These are phyloP conservation scores for Chenopodium formosanum DNA, from an alignment of 148 eudicot genomes.

Conservation along the genomic window DNA sequence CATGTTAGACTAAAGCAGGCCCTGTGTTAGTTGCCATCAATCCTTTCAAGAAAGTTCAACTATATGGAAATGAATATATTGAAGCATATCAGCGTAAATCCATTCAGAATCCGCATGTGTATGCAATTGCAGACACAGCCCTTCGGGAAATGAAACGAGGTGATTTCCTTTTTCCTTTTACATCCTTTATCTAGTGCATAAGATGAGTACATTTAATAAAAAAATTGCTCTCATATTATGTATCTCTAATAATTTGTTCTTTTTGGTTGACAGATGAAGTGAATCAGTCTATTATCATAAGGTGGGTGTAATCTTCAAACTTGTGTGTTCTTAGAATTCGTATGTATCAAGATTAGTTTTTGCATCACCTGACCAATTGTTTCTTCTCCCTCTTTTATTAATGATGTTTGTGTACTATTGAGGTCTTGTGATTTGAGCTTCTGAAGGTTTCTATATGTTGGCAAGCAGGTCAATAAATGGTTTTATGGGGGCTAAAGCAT, in stretches of 20 bases:
- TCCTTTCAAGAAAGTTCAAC: conserved; percentile 79
- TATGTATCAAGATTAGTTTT: neutral
- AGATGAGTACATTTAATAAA: neutral
- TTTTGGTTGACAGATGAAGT: conserved; percentile 78
- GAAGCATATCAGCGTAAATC: conserved; percentile 69
- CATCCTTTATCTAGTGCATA: neutral
- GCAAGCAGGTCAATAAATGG: neutral
- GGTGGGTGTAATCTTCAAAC: conserved; percentile 47
- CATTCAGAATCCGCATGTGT: conserved; percentile 83
- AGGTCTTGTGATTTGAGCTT: neutral
- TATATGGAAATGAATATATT: conserved; percentile 77
- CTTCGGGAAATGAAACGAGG: conserved; percentile 92
- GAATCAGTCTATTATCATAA: conserved; percentile 94
- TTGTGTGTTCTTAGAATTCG: neutral
- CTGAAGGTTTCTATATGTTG: neutral
- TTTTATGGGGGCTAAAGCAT: neutral
- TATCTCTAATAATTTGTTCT: conserved; percentile 1
- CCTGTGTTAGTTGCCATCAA: conserved; percentile 90
- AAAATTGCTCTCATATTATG: conserved; percentile 1
- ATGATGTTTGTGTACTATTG: neutral
- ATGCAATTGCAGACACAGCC: conserved; percentile 91
- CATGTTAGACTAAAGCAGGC: conserved; percentile 85
- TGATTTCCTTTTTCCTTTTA: conserved; percentile 25
- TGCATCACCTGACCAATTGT: conserved; percentile 4
- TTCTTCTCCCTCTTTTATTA: neutral